Percentiles rank a stretch among this genome's conserved stretches.
Evolutionary conservation across 805 yeast species (phyloP).

Genomic region (Wickerhamiella azymoides): DNA sequence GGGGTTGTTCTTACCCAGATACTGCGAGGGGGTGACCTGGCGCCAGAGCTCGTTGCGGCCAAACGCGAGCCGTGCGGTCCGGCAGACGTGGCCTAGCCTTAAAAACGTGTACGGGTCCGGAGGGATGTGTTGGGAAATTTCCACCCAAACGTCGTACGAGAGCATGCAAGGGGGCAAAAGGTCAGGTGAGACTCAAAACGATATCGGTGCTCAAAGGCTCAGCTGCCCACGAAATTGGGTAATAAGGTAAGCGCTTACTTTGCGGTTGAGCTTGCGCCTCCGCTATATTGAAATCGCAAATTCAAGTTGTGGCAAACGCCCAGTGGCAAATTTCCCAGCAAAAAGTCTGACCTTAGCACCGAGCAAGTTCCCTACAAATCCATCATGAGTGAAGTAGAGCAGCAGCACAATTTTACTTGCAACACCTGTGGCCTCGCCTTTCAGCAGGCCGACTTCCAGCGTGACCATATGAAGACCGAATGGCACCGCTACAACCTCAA

Average conservation of each 20-base stretch:
- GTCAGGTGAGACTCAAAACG: too few species aligned
- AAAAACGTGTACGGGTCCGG: not conserved
- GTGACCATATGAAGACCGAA: conserved; percentile 91
- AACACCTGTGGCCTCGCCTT: conserved; percentile 79
- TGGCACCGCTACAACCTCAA: conserved; percentile 97
- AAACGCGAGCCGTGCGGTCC: conserved; percentile 3
- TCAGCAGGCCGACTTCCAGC: conserved; percentile 67
- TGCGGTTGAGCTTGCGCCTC: too few species aligned
- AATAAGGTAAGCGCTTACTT: too few species aligned
- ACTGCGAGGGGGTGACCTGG: conserved; percentile 2
- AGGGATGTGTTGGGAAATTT: not conserved
- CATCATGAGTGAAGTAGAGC: conserved; percentile 6
- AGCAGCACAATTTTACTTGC: conserved; percentile 43
- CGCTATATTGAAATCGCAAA: too few species aligned
- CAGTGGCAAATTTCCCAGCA: not conserved
- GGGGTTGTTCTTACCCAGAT: not conserved
- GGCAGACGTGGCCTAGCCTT: conserved; percentile 1
- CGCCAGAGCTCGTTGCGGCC: conserved; percentile 5
- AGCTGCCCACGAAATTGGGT: too few species aligned
- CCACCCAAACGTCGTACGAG: conserved; percentile 3
- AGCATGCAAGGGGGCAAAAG: not conserved
- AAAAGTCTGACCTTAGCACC: not conserved
- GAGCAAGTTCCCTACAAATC: not conserved
- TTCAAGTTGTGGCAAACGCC: not conserved
- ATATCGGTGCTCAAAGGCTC: too few species aligned